These are phyloP conservation scores for Prinsepia uniflora DNA, from an alignment of 306 rosid genomes.

Conservation along the genomic window DNA sequence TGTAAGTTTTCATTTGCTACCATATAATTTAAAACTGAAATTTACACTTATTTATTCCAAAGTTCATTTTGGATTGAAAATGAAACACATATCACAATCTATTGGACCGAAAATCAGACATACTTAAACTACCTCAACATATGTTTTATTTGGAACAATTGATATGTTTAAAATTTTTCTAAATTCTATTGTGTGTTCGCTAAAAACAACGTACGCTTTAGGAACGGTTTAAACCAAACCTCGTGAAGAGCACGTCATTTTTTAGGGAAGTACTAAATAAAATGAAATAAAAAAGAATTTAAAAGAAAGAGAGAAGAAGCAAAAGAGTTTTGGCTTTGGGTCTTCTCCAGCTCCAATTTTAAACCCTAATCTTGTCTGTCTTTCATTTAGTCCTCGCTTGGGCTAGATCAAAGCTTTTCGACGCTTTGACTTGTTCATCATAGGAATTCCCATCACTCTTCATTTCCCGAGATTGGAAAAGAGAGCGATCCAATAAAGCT, in stretches of 20 bases:
- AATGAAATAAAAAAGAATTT: background rate
- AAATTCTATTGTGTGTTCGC: too few relatives aligned
- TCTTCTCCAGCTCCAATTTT: slow-evolving; percentile 20
- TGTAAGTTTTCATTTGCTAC: too few relatives aligned
- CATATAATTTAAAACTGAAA: too few relatives aligned
- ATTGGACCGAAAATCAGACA: too few relatives aligned
- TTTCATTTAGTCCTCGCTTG: slow-evolving; percentile 12
- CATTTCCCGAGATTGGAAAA: slow-evolving; percentile 25
- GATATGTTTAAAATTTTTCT: too few relatives aligned
- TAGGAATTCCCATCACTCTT: slow-evolving; percentile 7
- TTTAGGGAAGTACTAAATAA: too few relatives aligned
- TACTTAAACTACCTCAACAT: too few relatives aligned
- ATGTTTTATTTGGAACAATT: too few relatives aligned
- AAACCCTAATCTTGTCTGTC: slow-evolving; percentile 35
- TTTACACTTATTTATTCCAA: too few relatives aligned
- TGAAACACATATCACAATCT: too few relatives aligned
- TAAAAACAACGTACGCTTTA: background rate
- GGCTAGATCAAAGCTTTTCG: slow-evolving; percentile 33
- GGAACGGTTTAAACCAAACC: background rate
- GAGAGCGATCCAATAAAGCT: slow-evolving; percentile 48
- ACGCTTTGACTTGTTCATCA: slow-evolving; percentile 6
- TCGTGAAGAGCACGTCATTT: background rate
- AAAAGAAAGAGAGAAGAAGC: background rate
- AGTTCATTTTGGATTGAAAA: too few relatives aligned
- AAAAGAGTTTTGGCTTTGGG: background rate